Percentiles rank a stretch among this genome's conserved stretches.
Evolutionary conservation across 495 filamentous ascomycete species (phyloP).

Genomic region (Daldinia decipiens): DNA sequence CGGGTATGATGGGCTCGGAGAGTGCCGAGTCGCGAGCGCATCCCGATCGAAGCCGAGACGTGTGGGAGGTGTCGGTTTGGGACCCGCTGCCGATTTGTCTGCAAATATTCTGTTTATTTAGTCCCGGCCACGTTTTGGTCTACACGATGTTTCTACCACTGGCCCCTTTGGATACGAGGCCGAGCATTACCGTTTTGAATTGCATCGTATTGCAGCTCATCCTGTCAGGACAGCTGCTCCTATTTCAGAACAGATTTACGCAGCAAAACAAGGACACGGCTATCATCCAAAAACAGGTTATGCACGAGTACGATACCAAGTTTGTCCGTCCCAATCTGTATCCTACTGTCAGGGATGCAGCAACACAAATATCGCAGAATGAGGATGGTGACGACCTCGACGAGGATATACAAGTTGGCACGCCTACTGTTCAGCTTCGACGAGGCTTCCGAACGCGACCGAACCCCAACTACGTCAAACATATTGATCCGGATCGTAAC

Average conservation of each 20-base stretch:
- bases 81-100: conserved; percentile 87
- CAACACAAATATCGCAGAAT: conserved; percentile 71
- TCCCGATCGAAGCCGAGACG: conserved; percentile 84
- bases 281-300: conserved; percentile 87
- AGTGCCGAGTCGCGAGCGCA: conserved; percentile 81
- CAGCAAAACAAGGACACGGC: conserved; percentile 87
- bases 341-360: conserved; percentile 82
- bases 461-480: conserved; percentile 85
- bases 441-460: conserved; percentile 86
- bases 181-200: conserved; percentile 85
- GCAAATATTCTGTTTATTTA: conserved; percentile 88
- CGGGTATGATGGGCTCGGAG: conserved; percentile 66
- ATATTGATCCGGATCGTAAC: conserved; percentile 75
- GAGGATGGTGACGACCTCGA: conserved; percentile 56
- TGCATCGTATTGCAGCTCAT: conserved; percentile 75
- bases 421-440: conserved; percentile 79
- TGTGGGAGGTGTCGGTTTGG: conserved; percentile 96
- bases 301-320: conserved; percentile 96
- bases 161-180: conserved; percentile 74
- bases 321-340: conserved; percentile 91
- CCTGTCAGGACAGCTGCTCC: conserved; percentile 79
- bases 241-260: conserved; percentile 74
- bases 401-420: conserved; percentile 73
- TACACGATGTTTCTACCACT: conserved; percentile 90
- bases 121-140: conserved; percentile 87